phyloP scores from a whole-genome alignment of 106 monocot genomes.

The Posidonia australis region DNA sequence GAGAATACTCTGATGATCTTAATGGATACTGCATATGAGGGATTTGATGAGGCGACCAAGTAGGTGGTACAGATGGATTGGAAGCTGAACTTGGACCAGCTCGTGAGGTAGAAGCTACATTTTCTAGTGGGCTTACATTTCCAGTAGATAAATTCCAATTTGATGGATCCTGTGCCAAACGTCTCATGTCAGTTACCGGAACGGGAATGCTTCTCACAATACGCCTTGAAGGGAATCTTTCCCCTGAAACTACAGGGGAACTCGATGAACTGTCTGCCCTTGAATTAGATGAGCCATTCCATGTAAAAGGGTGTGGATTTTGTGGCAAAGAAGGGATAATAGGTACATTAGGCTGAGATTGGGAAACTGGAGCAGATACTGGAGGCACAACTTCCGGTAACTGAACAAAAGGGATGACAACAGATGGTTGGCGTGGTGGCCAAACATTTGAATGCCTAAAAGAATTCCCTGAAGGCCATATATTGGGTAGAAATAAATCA shows the following conservation, averaged over 20 bases:
- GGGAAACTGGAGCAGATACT: slow-evolving; percentile 12
- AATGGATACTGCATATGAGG: slow-evolving; percentile 16
- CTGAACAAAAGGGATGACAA: slow-evolving; percentile 19
- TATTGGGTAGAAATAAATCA: slow-evolving; percentile 24
- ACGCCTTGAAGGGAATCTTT: slow-evolving; percentile 1
- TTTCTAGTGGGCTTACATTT: slow-evolving; percentile 19
- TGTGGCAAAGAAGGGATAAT: slow-evolving; percentile 18
- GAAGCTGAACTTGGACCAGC: slow-evolving; percentile 24
- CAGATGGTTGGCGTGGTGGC: slow-evolving; percentile 29
- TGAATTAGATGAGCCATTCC: slow-evolving; percentile 28
- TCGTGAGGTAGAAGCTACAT: slow-evolving; percentile 23
- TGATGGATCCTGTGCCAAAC: slow-evolving; percentile 30
- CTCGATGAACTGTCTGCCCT: slow-evolving; percentile 23
- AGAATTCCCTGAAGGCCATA: slow-evolving; percentile 25
- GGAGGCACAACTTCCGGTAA: slow-evolving; percentile 20
- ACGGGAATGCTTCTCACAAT: not conserved
- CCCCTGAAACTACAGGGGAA: slow-evolving; percentile 11
- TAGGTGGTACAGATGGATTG: slow-evolving; percentile 19
- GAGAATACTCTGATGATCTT: slow-evolving; percentile 29
- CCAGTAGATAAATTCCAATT: slow-evolving; percentile 29
- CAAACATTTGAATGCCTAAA: slow-evolving; percentile 20
- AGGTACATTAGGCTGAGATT: slow-evolving; percentile 19
- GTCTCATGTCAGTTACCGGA: slow-evolving; percentile 12
- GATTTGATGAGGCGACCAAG: slow-evolving; percentile 32
- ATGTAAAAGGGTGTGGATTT: slow-evolving; percentile 10